Evolutionary conservation across 331 rosid genomes (phyloP), one percentile per base, ranked within the genome.

Genomic region (Malus hybrid): DNA sequence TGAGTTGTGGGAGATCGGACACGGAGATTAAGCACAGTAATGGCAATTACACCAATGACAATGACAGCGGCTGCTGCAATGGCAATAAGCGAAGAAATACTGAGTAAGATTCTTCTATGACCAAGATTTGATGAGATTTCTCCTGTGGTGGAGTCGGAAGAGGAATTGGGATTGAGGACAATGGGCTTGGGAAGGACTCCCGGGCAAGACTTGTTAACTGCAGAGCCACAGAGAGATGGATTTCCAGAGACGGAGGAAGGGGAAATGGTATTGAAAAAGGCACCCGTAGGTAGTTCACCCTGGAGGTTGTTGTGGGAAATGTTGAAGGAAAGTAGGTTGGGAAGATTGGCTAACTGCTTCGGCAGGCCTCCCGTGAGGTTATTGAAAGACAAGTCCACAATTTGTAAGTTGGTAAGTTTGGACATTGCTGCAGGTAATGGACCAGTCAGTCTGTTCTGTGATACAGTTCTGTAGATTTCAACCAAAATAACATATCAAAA

Each of bases 11-110:
- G 76, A 20, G 99, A 65, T 44, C 91, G 90, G 50, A 92, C 97
- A 32, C 87, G 96, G 76, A 95, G 92, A 80, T 95, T 95, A 73
- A 95, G 97, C 80, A 95, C 97, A 3, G 96, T 87, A 81, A 95
- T 95, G 20, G 98, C 86, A 69, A 95, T 91, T 44, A 95, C 99
- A 67, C 99, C 99, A 56, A 95, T 78, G 34, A 95, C 90, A 74
- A 95, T 95, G 80, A 89, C 89, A 74, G 96, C 96, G 16, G 99
- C 99, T 75, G 99, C 99, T 57, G 97, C 99, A 68, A 95, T 95
- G 82, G 99, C 99, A 52, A 95, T 88, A 73, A 95, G 97, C 9
- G 99, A 92, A 61, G 99, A 95, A 80, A 95, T 89, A 90, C 99
- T 95, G 80, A 95, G 99, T 78, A 95, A 86, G 81, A 87, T 95